Evolutionary conservation across 495 filamentous ascomycete genomes (phyloP), one percentile per base, ranked within the genome.

Genomic region (Penicillium subrubescens): DNA sequence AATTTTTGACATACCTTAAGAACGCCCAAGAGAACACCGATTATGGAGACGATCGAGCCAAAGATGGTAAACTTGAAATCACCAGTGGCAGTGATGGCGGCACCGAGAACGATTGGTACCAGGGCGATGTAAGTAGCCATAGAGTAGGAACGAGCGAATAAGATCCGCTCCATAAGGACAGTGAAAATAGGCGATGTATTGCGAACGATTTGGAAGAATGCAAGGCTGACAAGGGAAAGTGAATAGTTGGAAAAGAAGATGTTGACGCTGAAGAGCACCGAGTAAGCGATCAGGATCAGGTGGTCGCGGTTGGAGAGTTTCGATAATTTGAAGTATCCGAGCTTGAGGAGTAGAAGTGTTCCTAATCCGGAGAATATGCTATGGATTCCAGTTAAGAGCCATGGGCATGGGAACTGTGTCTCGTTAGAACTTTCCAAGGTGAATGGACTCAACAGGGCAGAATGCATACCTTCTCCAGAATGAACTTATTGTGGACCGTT

Each of bases 201-300:
- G 5, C 37, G 37, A 14, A 41, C 15, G 37, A 41, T 41, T 41
- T 41, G 37, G 37, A 41, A 41, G 37, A 41, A 41, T 41, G 37
- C 37, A 0, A 41, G 37, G 37, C 37, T 41, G 52, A 76, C 77
- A 39, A 79, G 76, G 50, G 76, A 86, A 1, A 41, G 15, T 17
- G 37, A 41, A 41, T 41, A 41, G 15, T 41, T 41, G 37, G 37
- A 41, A 17, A 41, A 41, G 37, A 41, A 41, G 15, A 41, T 41
- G 15, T 41, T 41, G 37, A 41, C 37, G 37, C 37, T 41, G 37
- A 41, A 41, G 37, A 41, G 37, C 37, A 41, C 37, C 37, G 37
- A 41, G 37, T 41, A 41, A 5, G 37, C 37, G 37, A 41, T 6
- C 14, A 41, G 15, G 37, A 41, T 12, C 37, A 41, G 15, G 37